Evolutionary conservation across 2,329 filamentous ascomycete genomes (phyloP).

Genomic region (Colletotrichum karsti): DNA sequence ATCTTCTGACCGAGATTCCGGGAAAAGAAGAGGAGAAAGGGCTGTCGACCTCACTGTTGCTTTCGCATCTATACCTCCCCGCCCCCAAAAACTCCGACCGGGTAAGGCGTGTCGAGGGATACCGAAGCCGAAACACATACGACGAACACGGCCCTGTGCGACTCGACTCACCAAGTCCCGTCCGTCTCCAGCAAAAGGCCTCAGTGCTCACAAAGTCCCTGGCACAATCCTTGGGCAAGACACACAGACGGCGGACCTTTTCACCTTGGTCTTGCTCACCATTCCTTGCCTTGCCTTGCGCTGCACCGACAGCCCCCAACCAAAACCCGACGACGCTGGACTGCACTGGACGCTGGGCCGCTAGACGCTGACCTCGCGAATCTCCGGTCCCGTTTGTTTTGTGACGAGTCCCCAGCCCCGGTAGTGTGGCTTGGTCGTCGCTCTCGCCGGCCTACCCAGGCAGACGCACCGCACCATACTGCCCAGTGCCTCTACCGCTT

Average conservation of each 20-base stretch:
- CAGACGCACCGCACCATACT: conserved; percentile 3
- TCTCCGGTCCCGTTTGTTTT: background rate
- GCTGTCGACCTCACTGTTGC: too few relatives aligned
- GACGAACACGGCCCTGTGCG: conserved; percentile 19
- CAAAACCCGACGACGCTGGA: conserved; percentile 11
- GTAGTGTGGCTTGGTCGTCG: conserved; percentile 28
- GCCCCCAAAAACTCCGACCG: conserved; percentile 4
- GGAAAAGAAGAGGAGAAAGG: background rate
- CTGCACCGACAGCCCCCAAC: conserved; percentile 13
- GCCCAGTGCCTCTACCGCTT: background rate
- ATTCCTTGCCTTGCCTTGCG: background rate
- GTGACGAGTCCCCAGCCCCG: conserved; percentile 26
- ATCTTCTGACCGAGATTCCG: conserved; percentile 5
- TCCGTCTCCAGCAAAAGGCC: background rate
- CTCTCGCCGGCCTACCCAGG: conserved; percentile 19
- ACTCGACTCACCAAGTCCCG: background rate
- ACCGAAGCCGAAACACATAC: conserved; percentile 6
- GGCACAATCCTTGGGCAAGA: conserved; percentile 9
- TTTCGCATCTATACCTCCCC: background rate
- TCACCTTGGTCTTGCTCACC: background rate
- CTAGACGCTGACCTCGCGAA: conserved; percentile 9
- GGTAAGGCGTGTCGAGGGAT: background rate
- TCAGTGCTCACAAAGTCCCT: background rate
- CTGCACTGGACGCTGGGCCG: too few relatives aligned
- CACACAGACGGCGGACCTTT: background rate